phyloP scores from a whole-genome alignment of 257 asterid species.

The Paulownia fortunei region DNA sequence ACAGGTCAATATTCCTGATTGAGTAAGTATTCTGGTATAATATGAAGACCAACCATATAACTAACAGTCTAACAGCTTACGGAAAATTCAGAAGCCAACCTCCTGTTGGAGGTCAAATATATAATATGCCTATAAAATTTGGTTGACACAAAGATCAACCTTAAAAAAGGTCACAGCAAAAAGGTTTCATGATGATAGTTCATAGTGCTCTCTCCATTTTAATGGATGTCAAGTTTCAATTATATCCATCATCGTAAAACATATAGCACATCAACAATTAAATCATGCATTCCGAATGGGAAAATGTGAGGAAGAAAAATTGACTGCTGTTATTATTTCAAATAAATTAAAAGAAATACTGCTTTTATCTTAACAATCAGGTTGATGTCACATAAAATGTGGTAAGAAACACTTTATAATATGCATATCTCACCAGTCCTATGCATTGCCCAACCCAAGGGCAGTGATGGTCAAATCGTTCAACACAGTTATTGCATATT shows the following conservation, averaged over 20 bases:
- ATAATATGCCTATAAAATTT: too few relatives aligned
- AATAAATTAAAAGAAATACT: neutral
- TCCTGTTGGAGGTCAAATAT: neutral
- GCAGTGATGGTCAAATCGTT: slow-evolving; percentile 95
- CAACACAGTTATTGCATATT: slow-evolving; percentile 96
- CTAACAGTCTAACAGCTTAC: neutral
- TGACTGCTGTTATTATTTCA: neutral
- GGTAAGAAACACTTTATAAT: neutral
- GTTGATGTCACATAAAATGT: neutral
- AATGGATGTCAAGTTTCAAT: neutral
- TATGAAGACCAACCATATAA: neutral
- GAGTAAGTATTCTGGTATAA: neutral
- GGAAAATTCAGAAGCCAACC: neutral
- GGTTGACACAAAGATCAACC: neutral
- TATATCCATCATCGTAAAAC: neutral
- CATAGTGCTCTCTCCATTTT: neutral
- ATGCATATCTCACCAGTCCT: slow-evolving; percentile 71
- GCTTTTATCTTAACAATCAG: neutral
- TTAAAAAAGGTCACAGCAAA: neutral
- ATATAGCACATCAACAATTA: neutral
- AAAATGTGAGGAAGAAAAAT: neutral
- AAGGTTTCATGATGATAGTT: neutral
- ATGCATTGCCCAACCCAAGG: slow-evolving; percentile 99
- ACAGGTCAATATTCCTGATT: neutral
- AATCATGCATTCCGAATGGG: neutral